Percentiles rank a stretch among this genome's conserved stretches.
Conservation (phyloP, 2,329 filamentous ascomycete genomes). For the Septoria linicola region DNA sequence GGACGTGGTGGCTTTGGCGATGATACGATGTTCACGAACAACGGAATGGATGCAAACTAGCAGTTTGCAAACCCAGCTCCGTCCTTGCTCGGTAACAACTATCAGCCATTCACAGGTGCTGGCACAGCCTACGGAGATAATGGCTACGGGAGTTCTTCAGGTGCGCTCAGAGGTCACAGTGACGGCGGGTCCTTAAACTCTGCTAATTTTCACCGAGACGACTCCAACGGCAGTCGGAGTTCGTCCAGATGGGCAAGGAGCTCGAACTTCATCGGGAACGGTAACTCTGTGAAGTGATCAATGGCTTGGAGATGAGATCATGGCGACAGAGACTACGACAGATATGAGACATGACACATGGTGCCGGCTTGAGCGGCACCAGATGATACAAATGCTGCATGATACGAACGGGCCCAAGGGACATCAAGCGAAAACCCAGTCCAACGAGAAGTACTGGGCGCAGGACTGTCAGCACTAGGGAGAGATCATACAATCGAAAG, state of each 20-base stretch:
- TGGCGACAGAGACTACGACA: background rate
- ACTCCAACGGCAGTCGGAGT: background rate
- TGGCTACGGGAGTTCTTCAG: too few species aligned
- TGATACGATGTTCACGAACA: conserved; percentile 23
- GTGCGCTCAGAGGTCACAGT: too few species aligned
- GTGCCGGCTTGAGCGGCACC: background rate
- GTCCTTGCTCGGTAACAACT: background rate
- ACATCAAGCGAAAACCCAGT: too few species aligned
- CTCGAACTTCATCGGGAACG: background rate
- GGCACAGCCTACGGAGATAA: too few species aligned
- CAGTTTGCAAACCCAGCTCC: background rate
- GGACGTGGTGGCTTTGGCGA: conserved; percentile 22
- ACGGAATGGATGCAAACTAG: conserved; percentile 21
- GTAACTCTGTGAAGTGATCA: background rate
- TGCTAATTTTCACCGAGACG: background rate
- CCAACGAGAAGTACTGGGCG: too few species aligned
- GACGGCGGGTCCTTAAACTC: background rate
- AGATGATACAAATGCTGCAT: background rate
- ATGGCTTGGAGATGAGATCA: background rate
- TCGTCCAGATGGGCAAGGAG: background rate
- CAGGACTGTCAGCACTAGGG: too few species aligned
- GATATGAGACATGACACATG: conserved; percentile 9
- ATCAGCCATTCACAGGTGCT: too few species aligned
- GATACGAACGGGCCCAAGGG: background rate
- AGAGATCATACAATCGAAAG: too few species aligned